Evolutionary conservation across 208 protist genomes (phyloP).

Genomic region (Crithidia mellificae): DNA sequence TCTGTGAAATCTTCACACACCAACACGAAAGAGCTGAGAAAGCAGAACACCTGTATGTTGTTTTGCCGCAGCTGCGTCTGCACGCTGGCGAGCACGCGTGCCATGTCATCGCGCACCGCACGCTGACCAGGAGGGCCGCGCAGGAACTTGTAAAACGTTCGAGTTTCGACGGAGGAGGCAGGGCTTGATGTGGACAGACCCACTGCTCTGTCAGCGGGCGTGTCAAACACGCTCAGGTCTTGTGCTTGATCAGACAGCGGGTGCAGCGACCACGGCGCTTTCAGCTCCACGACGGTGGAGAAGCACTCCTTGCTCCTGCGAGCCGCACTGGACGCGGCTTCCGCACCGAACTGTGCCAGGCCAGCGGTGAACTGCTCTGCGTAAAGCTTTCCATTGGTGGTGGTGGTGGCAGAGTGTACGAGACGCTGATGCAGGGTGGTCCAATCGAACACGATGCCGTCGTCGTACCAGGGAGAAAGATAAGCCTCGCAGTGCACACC

Average conservation of each 20-base stretch:
- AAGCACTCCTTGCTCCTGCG: slow-evolving; percentile 14
- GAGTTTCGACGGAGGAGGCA: background rate
- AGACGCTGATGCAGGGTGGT: slow-evolving; percentile 54
- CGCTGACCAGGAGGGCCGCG: slow-evolving; percentile 53
- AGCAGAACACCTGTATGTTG: slow-evolving; percentile 37
- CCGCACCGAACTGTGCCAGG: slow-evolving; percentile 8
- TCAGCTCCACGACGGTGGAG: slow-evolving; percentile 51
- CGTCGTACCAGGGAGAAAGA: slow-evolving; percentile 65
- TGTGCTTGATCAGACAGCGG: slow-evolving; percentile 57
- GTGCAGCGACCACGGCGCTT: slow-evolving; percentile 50
- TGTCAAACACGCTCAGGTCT: slow-evolving; percentile 46
- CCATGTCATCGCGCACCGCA: slow-evolving; percentile 51
- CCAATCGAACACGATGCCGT: slow-evolving; percentile 71
- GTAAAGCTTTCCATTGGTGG: background rate
- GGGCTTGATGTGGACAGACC: slow-evolving; percentile 8
- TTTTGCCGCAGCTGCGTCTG: slow-evolving; percentile 37
- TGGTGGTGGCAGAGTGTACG: background rate
- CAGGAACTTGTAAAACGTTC: slow-evolving; percentile 48
- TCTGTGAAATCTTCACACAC: slow-evolving; percentile 48
- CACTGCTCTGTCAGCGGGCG: background rate
- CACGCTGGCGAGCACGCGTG: slow-evolving; percentile 39
- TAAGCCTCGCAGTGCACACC: slow-evolving; percentile 46
- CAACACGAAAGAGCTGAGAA: slow-evolving; percentile 57
- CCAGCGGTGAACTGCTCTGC: background rate
- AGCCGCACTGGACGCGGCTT: slow-evolving; percentile 1